Conservation (phyloP, 176 grass and related monocot species). For the Carex parvula region DNA sequence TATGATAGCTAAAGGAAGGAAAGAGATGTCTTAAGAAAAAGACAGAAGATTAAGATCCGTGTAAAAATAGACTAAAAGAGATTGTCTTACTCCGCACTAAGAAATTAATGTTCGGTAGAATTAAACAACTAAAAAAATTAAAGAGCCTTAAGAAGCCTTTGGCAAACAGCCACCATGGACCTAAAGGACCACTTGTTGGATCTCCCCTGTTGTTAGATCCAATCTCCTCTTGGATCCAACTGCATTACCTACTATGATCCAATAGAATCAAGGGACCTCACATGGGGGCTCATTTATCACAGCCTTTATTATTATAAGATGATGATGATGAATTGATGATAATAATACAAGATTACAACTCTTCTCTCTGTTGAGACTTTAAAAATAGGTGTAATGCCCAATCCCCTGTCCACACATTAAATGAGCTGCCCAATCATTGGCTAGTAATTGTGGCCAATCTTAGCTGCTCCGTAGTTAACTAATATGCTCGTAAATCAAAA, state of each 20-base stretch:
- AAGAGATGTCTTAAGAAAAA: too few species aligned
- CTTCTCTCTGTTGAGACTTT: neutral
- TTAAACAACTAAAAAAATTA: too few species aligned
- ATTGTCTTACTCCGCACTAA: too few species aligned
- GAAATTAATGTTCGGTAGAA: too few species aligned
- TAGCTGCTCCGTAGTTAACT: neutral
- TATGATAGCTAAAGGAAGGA: too few species aligned
- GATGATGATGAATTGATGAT: neutral
- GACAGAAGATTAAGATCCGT: too few species aligned
- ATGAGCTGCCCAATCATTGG: neutral
- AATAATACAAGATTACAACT: neutral
- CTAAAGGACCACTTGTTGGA: conserved; percentile 8
- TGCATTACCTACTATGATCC: conserved; percentile 15
- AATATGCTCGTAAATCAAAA: neutral
- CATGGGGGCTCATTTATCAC: neutral
- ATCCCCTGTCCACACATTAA: neutral
- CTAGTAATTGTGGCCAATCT: neutral
- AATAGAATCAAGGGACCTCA: neutral
- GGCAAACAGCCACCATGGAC: neutral
- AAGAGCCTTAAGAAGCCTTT: too few species aligned
- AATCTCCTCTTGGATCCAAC: conserved; percentile 28
- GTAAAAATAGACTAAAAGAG: too few species aligned
- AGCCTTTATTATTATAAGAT: neutral
- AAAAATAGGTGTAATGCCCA: neutral
- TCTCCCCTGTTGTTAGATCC: conserved; percentile 14